Conservation (phyloP, 345 rosid genomes). For the Cardamine occulta region DNA sequence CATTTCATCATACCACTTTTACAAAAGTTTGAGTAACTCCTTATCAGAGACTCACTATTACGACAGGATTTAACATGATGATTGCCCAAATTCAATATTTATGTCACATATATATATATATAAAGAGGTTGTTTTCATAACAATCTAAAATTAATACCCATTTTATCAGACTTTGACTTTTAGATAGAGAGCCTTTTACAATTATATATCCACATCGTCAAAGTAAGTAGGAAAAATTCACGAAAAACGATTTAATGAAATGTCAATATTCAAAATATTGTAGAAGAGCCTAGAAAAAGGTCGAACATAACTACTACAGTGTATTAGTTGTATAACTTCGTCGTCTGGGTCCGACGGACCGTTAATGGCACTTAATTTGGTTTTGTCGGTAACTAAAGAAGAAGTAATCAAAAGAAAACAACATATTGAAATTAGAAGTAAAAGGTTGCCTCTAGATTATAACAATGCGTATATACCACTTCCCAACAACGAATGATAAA, state of each 20-base stretch:
- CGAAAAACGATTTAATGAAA: slow-evolving; percentile 14
- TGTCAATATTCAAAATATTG: slow-evolving; percentile 34
- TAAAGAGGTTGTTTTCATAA: slow-evolving; percentile 6
- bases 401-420: slow-evolving; percentile 32
- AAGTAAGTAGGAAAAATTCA: slow-evolving; percentile 25
- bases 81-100: not conserved
- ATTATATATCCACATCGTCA: slow-evolving; percentile 20
- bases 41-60: slow-evolving; percentile 5
- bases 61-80: not conserved
- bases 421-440: slow-evolving; percentile 11
- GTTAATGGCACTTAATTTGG: slow-evolving; percentile 29
- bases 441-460: not conserved
- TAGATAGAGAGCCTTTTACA: slow-evolving; percentile 20
- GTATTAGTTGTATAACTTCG: slow-evolving; percentile 1
- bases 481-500: not conserved
- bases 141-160: slow-evolving; percentile 4
- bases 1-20: not conserved
- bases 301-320: not conserved
- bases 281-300: slow-evolving; percentile 25
- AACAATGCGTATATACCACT: not conserved
- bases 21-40: not conserved
- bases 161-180: slow-evolving; percentile 31
- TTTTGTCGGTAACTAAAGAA: slow-evolving; percentile 24
- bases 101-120: not conserved
- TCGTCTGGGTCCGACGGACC: slow-evolving; percentile 20